phyloP scores from a whole-genome alignment of 495 filamentous ascomycete species.

The Neohortaea acidophila region DNA sequence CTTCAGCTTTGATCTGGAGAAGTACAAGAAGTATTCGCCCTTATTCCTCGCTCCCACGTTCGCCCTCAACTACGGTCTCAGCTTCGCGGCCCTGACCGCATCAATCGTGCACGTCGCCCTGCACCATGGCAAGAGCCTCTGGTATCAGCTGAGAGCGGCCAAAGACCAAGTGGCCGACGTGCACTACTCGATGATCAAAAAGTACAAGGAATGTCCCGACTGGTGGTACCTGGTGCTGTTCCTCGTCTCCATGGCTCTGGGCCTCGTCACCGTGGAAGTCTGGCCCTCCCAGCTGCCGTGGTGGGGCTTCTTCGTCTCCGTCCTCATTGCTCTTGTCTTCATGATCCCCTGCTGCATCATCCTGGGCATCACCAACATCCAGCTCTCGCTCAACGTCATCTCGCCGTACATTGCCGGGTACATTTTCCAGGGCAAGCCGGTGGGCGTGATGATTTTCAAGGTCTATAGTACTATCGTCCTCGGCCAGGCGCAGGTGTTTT shows the following conservation, averaged over 20 bases:
- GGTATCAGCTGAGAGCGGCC: neutral
- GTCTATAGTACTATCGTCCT: conserved; percentile 59
- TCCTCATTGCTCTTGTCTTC: conserved; percentile 14
- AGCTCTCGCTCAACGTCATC: conserved; percentile 29
- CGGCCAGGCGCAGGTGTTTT: conserved; percentile 72
- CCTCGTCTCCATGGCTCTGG: too few species aligned
- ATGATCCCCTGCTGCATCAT: too few species aligned
- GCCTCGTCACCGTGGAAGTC: conserved; percentile 22
- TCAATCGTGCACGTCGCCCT: conserved; percentile 53
- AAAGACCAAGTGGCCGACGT: neutral
- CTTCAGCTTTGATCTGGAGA: conserved; percentile 51
- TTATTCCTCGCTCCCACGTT: conserved; percentile 72
- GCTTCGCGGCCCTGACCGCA: conserved; percentile 60
- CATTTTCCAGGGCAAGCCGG: conserved; percentile 64
- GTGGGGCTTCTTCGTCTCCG: conserved; percentile 23
- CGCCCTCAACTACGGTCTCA: conserved; percentile 60
- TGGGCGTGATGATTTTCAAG: conserved; percentile 80
- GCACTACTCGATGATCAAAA: too few species aligned
- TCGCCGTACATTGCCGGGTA: conserved; percentile 52
- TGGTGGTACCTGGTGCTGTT: too few species aligned
- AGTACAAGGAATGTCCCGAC: too few species aligned
- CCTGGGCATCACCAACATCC: conserved; percentile 22
- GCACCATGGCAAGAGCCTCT: conserved; percentile 42
- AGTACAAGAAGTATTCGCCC: conserved; percentile 58
- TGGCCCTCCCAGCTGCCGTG: conserved; percentile 36